Conservation (phyloP, 768 basidiomycete species). For the Suillus bovinus region DNA sequence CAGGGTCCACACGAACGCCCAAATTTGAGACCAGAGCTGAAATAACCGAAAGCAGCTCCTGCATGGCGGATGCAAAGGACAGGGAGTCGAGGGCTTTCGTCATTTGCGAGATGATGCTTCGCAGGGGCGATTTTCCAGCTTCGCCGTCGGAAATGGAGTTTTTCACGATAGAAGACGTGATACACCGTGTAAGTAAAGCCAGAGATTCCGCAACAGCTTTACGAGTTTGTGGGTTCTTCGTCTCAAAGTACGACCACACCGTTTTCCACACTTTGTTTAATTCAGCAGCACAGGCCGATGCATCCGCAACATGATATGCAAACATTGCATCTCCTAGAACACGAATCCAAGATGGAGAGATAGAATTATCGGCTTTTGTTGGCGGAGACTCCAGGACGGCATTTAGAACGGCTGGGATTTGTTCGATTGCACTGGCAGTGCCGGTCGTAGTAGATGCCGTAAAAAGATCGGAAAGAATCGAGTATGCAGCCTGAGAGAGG, state of each 20-base stretch:
- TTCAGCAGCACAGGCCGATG: conserved; percentile 51
- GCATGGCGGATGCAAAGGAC: conserved; percentile 70
- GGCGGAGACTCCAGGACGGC: conserved; percentile 72
- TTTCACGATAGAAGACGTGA: conserved; percentile 61
- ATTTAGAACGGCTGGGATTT: conserved; percentile 61
- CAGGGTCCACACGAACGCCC: conserved; percentile 45
- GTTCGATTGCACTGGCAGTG: conserved; percentile 48
- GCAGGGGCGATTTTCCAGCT: conserved; percentile 54
- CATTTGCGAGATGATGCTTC: conserved; percentile 61
- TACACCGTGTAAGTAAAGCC: conserved; percentile 63
- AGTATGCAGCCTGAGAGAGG: conserved; percentile 85
- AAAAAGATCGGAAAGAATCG: conserved; percentile 83
- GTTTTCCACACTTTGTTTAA: conserved; percentile 70
- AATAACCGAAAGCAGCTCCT: conserved; percentile 75
- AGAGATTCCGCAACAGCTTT: conserved; percentile 67
- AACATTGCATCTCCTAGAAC: conserved; percentile 75
- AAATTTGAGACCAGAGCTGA: conserved; percentile 69
- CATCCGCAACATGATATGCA: conserved; percentile 54
- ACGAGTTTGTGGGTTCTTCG: conserved; percentile 57
- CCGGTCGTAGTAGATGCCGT: conserved; percentile 51
- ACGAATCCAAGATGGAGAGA: conserved; percentile 77
- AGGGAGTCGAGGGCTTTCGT: conserved; percentile 72
- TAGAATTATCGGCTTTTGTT: conserved; percentile 61
- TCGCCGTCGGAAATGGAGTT: conserved; percentile 48
- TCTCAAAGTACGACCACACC: conserved; percentile 78